phyloP scores from a whole-genome alignment of 192 early-diverging fungal genomes.

The Bifiguratus adelaidae region DNA sequence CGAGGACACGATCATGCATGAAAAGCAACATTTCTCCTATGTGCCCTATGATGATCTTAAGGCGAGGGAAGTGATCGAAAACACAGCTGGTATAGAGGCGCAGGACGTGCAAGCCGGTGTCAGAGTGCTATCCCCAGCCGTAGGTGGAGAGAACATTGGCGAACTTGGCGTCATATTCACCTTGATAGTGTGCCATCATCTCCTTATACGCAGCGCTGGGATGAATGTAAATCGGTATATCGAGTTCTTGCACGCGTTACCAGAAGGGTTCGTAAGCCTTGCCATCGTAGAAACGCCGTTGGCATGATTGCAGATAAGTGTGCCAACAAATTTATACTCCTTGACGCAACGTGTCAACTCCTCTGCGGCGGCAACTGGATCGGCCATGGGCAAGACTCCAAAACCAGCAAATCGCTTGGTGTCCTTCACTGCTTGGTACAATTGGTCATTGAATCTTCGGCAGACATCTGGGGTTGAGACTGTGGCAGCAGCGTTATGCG shows the following conservation, averaged over 20 bases:
- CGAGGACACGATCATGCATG: too few species aligned
- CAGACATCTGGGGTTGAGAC: too few species aligned
- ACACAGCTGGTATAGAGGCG: not conserved
- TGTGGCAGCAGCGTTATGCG: not conserved
- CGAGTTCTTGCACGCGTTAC: not conserved
- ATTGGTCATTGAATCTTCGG: not conserved
- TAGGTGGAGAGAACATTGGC: not conserved
- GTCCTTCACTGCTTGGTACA: not conserved
- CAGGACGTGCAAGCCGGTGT: not conserved
- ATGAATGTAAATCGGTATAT: conserved; percentile 1
- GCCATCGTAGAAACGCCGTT: conserved; percentile 1
- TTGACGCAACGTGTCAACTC: not conserved
- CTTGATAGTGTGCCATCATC: not conserved
- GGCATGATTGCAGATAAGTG: not conserved
- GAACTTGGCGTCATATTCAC: not conserved
- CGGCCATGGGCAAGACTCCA: not conserved
- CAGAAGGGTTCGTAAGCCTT: not conserved
- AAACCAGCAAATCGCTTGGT: not conserved
- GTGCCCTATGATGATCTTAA: not conserved
- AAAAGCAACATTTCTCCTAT: too few species aligned
- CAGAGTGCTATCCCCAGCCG: conserved; percentile 1
- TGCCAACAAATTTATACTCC: not conserved
- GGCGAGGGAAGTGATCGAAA: not conserved
- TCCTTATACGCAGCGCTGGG: not conserved
- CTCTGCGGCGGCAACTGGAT: too few species aligned